Percentiles rank a stretch among this genome's conserved stretches.
Conservation (phyloP, 1,284 basidiomycete genomes). For the Sporisorium iseilematis-ciliati region DNA sequence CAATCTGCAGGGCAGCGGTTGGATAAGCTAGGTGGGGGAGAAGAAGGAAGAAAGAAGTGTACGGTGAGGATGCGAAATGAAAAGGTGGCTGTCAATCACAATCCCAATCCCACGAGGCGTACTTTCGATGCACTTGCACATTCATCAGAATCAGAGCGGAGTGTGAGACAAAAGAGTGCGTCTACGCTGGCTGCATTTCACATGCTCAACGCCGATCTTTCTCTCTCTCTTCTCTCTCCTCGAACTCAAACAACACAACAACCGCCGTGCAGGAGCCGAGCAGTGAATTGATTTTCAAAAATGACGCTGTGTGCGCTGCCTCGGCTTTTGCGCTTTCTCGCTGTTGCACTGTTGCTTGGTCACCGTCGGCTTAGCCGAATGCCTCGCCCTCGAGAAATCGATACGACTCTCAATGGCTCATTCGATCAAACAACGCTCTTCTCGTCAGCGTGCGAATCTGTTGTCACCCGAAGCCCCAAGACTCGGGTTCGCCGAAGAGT, state of each 20-base stretch:
- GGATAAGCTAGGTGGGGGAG: background rate
- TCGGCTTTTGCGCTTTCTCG: too few species aligned
- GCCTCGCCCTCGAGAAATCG: too few species aligned
- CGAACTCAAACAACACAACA: background rate
- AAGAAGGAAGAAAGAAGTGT: background rate
- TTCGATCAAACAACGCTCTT: background rate
- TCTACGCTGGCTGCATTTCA: conserved; percentile 6
- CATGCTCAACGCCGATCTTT: conserved; percentile 15
- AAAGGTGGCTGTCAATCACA: background rate
- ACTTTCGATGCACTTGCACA: background rate
- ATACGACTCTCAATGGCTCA: background rate
- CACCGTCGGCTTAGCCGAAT: conserved; percentile 2
- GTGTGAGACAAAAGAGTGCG: background rate
- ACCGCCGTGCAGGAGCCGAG: background rate
- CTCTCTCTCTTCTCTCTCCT: too few species aligned
- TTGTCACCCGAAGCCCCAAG: background rate
- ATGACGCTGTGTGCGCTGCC: background rate
- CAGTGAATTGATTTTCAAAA: conserved; percentile 3
- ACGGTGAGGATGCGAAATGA: background rate
- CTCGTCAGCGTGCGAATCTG: conserved; percentile 3
- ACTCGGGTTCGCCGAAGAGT: too few species aligned
- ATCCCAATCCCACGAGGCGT: background rate
- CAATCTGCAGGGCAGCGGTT: background rate
- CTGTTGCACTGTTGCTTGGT: background rate
- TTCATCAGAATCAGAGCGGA: too few species aligned